These are phyloP conservation scores for Sclerotinia nivalis DNA, from an alignment of 2,329 filamentous ascomycete species.

Conservation along the genomic window DNA sequence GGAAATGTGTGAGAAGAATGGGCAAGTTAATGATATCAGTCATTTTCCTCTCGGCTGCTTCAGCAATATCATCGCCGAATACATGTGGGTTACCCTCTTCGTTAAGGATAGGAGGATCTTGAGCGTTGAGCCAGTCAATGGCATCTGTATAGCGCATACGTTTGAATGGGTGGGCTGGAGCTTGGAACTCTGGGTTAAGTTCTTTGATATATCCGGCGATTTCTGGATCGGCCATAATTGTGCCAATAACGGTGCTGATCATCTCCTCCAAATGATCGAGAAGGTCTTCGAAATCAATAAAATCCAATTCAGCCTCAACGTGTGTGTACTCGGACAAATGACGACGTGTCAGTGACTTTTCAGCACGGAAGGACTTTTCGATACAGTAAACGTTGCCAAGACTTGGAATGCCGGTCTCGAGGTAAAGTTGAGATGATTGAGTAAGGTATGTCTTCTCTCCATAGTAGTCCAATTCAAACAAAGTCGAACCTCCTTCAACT, in stretches of 20 bases:
- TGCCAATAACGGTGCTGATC: slow-evolving; percentile 61
- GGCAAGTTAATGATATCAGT: slow-evolving; percentile 94
- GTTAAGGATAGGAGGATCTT: slow-evolving; percentile 79
- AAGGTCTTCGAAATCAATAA: slow-evolving; percentile 88
- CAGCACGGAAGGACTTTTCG: slow-evolving; percentile 97
- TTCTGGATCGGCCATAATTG: slow-evolving; percentile 70
- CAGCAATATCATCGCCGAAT: slow-evolving; percentile 97
- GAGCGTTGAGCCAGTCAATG: slow-evolving; percentile 88
- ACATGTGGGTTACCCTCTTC: slow-evolving; percentile 87
- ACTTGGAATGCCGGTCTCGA: slow-evolving; percentile 89
- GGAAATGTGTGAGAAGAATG: slow-evolving; percentile 97
- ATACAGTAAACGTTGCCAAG: slow-evolving; percentile 97
- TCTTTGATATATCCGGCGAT: slow-evolving; percentile 74
- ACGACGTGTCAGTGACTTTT: slow-evolving; percentile 91
- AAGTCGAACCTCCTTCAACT: slow-evolving; percentile 78
- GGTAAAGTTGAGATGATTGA: slow-evolving; percentile 95
- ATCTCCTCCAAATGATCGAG: slow-evolving; percentile 83
- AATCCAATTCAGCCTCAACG: slow-evolving; percentile 94
- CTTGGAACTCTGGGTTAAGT: slow-evolving; percentile 87
- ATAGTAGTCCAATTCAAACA: slow-evolving; percentile 54
- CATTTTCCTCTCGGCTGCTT: slow-evolving; percentile 95
- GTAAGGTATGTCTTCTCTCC: slow-evolving; percentile 89
- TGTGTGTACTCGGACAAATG: slow-evolving; percentile 97
- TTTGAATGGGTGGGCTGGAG: slow-evolving; percentile 81
- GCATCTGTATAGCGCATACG: slow-evolving; percentile 95